These are phyloP conservation scores for Podaxis sp. DNA, from an alignment of 768 basidiomycete genomes.

Conservation along the genomic window DNA sequence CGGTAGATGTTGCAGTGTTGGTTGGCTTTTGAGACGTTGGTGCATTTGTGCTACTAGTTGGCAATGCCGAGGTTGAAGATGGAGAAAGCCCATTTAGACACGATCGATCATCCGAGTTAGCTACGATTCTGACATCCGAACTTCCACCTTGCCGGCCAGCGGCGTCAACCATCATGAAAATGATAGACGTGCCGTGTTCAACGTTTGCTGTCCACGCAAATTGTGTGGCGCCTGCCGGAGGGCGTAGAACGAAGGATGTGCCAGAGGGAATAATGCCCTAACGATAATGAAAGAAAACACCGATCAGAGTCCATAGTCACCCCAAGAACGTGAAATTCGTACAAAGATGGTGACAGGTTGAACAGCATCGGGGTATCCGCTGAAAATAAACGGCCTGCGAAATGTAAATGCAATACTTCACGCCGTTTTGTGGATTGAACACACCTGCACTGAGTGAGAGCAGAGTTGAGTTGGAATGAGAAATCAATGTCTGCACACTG, in stretches of 20 bases:
- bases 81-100: constrained; percentile 58
- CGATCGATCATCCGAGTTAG: constrained; percentile 42
- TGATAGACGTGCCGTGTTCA: constrained; percentile 53
- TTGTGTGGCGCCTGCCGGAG: constrained; percentile 36
- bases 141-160: constrained; percentile 55
- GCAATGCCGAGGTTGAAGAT: constrained; percentile 42
- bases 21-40: constrained; percentile 23
- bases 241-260: constrained; percentile 41
- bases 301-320: neutral
- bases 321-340: constrained; percentile 16
- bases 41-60: constrained; percentile 22
- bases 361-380: constrained; percentile 40
- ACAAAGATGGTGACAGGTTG: constrained; percentile 59
- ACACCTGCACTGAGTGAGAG: constrained; percentile 64
- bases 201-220: constrained; percentile 61
- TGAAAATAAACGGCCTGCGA: constrained; percentile 47
- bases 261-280: constrained; percentile 70
- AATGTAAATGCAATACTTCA: constrained; percentile 2
- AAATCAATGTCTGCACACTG: constrained; percentile 37
- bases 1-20: constrained; percentile 19
- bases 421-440: constrained; percentile 19
- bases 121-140: constrained; percentile 52
- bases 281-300: constrained; percentile 1
- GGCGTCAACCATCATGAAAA: constrained; percentile 58
- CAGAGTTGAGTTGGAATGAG: constrained; percentile 46